Conservation (phyloP, 768 basidiomycete species). For the Boletus coccyginus region DNA sequence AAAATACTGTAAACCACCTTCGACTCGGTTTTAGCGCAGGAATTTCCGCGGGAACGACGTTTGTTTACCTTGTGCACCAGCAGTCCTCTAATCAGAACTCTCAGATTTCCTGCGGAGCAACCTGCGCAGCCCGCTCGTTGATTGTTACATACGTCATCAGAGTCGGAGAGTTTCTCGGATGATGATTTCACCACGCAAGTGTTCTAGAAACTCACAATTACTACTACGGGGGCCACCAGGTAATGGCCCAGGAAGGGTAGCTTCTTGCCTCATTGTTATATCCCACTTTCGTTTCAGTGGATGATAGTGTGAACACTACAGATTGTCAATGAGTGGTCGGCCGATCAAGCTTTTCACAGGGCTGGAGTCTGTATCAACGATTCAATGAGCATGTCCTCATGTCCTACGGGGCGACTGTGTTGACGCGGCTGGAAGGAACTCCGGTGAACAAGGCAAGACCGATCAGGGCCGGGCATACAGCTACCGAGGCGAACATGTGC, state of each 20-base stretch:
- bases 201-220: background rate
- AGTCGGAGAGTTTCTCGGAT: background rate
- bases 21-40: no score
- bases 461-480: background rate
- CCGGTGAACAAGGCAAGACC: background rate
- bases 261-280: no score
- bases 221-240: background rate
- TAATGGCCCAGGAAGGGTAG: background rate
- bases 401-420: background rate
- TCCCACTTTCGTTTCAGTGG: background rate
- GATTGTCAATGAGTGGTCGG: no score
- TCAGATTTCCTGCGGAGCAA: no score
- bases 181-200: constrained; percentile 8
- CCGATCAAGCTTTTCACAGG: no score
- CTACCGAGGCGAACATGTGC: background rate
- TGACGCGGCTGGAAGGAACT: background rate
- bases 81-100: no score
- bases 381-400: background rate
- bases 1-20: no score
- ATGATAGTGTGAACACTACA: background rate
- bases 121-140: background rate
- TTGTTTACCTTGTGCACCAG: no score
- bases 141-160: constrained; percentile 2
- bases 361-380: background rate
- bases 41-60: no score